A percentile compares a stretch with the other conserved stretches of the same genome.
These are phyloP conservation scores for Oryza rufipogon DNA, from an alignment of 176 grass and related monocot species.

Conservation along the genomic window DNA sequence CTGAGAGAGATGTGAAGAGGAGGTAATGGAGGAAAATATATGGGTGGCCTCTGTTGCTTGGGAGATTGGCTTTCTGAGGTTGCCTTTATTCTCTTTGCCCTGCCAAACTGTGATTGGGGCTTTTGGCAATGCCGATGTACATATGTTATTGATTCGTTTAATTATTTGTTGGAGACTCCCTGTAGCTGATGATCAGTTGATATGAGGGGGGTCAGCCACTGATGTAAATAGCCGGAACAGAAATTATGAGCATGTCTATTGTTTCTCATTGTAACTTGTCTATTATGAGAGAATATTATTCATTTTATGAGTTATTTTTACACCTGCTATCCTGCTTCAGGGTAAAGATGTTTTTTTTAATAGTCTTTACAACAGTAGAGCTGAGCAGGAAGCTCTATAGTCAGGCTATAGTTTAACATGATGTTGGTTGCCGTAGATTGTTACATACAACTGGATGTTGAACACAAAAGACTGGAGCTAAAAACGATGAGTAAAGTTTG, in stretches of 20 bases:
- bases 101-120: conserved; percentile 24
- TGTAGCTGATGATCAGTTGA: neutral
- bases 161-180: conserved; percentile 23
- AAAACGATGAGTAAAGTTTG: neutral
- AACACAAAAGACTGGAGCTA: neutral
- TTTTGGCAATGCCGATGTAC: conserved; percentile 31
- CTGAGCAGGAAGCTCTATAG: neutral
- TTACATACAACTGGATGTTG: too few relatives aligned
- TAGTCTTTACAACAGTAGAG: neutral
- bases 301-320: neutral
- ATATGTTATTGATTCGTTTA: conserved; percentile 50
- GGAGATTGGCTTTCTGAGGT: neutral
- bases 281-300: neutral
- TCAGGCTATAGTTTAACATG: too few relatives aligned
- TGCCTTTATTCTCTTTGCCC: conserved; percentile 41
- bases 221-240: conserved; percentile 38
- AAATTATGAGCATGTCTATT: neutral
- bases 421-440: neutral
- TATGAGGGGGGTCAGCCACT: neutral
- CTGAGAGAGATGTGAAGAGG: conserved; percentile 10
- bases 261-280: neutral
- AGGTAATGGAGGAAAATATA: neutral
- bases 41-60: conserved; percentile 2
- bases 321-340: neutral
- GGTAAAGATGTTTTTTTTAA: neutral